Conservation (phyloP, 169 alveolate species). For the Miamiensis avidus region DNA sequence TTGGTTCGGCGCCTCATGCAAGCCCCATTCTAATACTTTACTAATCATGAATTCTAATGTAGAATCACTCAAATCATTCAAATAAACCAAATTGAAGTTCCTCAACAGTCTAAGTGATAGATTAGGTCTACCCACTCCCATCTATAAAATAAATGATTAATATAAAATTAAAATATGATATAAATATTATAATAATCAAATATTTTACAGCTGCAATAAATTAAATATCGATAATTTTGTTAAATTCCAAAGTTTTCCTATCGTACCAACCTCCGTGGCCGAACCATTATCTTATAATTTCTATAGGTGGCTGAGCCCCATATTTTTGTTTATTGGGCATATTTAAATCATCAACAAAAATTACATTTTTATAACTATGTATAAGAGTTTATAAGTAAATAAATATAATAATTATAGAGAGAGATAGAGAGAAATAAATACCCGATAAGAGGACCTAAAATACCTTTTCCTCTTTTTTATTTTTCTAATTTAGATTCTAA, state of each 20-base stretch:
- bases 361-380: conserved; percentile 24
- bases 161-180: too few species aligned
- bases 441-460: conserved; percentile 70
- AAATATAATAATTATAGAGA: too few species aligned
- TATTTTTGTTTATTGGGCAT: conserved; percentile 71
- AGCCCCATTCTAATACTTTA: conserved; percentile 58
- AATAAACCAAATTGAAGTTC: conserved; percentile 55
- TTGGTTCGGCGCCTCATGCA: conserved; percentile 44
- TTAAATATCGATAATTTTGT: conserved; percentile 32
- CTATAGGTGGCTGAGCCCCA: conserved; percentile 79
- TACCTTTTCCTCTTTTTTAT: conserved; percentile 68
- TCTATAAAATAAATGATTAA: not conserved
- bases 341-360: conserved; percentile 68
- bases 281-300: conserved; percentile 60
- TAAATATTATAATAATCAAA: too few species aligned
- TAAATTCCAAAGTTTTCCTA: conserved; percentile 51
- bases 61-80: conserved; percentile 44
- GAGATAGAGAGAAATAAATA: not conserved
- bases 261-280: conserved; percentile 71
- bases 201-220: conserved; percentile 41
- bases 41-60: conserved; percentile 47
- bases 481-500: conserved; percentile 64
- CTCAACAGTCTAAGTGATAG: conserved; percentile 57
- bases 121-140: conserved; percentile 67
- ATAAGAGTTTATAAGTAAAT: too few species aligned